These are phyloP conservation scores for Phytophthora podocarpi DNA, from an alignment of 352 stramenopile species.

Conservation along the genomic window DNA sequence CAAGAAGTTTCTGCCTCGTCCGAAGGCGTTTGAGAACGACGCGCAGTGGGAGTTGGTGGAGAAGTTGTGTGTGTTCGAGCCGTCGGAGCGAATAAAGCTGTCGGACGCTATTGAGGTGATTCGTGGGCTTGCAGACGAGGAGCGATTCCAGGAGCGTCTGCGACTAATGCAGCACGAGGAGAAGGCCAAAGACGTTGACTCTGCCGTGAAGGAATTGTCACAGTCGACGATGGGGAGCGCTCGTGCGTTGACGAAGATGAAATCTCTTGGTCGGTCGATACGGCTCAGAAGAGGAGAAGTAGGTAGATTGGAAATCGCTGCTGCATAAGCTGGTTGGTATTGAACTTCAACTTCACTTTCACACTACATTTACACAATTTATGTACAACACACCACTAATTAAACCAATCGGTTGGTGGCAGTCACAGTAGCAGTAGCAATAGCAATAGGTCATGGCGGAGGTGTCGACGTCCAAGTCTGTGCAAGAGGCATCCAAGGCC, in stretches of 20 bases:
- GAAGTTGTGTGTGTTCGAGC: slow-evolving; percentile 19
- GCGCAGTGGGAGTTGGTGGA: slow-evolving; percentile 21
- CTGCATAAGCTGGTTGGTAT: too few species aligned
- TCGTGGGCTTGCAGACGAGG: slow-evolving; percentile 13
- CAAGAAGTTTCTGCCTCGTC: slow-evolving; percentile 7
- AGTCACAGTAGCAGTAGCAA: too few species aligned
- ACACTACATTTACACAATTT: too few species aligned
- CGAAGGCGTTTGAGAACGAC: slow-evolving; percentile 15
- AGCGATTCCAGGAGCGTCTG: slow-evolving; percentile 13
- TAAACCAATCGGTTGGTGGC: too few species aligned
- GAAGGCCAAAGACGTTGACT: background rate
- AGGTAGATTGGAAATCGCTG: too few species aligned
- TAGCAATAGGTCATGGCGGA: too few species aligned
- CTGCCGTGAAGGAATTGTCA: background rate
- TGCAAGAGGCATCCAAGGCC: background rate
- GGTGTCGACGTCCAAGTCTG: background rate
- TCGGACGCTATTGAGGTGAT: slow-evolving; percentile 18
- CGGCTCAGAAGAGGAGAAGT: too few species aligned
- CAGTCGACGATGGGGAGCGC: background rate
- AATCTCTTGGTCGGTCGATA: slow-evolving; percentile 3
- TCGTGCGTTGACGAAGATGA: background rate
- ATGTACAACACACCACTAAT: too few species aligned
- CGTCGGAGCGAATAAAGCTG: slow-evolving; percentile 17
- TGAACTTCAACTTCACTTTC: too few species aligned
- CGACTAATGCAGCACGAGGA: background rate